These are phyloP conservation scores for Quercus ilex DNA, from an alignment of 306 rosid species.

Conservation along the genomic window DNA sequence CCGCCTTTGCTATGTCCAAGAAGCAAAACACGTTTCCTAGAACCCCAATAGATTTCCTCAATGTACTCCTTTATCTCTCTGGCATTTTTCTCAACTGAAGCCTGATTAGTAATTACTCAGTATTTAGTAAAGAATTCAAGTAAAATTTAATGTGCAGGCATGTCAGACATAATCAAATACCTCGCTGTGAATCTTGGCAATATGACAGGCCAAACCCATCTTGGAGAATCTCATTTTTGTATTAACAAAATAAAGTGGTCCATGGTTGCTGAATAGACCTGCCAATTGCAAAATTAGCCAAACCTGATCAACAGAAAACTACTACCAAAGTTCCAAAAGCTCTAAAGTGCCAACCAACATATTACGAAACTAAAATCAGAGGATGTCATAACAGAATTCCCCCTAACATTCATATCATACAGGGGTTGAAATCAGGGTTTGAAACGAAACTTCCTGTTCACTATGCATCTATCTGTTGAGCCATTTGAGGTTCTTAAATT, in stretches of 20 bases:
- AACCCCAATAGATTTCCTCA: constrained; percentile 98
- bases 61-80: constrained; percentile 87
- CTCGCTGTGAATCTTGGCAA: constrained; percentile 98
- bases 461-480: not conserved
- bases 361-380: not conserved
- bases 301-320: constrained; percentile 11
- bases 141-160: not conserved
- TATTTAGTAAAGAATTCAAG: constrained; percentile 23
- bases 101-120: constrained; percentile 38
- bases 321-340: constrained; percentile 4
- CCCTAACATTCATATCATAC: no score
- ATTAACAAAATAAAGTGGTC: constrained; percentile 88
- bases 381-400: not conserved
- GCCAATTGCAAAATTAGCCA: constrained; percentile 23
- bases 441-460: not conserved
- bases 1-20: constrained; percentile 99
- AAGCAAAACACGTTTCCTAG: constrained; percentile 80
- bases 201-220: constrained; percentile 92
- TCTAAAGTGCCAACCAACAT: not conserved
- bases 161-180: constrained; percentile 32
- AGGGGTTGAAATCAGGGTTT: not conserved
- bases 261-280: constrained; percentile 98
- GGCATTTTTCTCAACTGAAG: constrained; percentile 96
- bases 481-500: not conserved
- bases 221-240: constrained; percentile 81